These are phyloP conservation scores for Graphilbum ipis-grandicollis DNA, from an alignment of 2,329 filamentous ascomycete species.

Conservation along the genomic window DNA sequence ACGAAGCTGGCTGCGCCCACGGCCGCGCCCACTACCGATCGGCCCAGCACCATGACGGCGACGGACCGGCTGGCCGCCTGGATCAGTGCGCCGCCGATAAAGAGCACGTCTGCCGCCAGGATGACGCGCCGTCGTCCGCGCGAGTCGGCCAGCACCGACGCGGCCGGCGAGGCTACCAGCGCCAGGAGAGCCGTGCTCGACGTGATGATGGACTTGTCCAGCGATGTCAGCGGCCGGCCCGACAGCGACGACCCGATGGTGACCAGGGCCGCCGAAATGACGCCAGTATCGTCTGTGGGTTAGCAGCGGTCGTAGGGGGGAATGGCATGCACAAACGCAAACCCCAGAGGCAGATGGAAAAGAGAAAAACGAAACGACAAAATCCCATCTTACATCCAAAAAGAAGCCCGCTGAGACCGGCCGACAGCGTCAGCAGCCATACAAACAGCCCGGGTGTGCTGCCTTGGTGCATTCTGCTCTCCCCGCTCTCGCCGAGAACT, in stretches of 20 bases:
- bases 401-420: slow-evolving; percentile 48
- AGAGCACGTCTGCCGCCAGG: slow-evolving; percentile 46
- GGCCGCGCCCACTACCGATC: slow-evolving; percentile 52
- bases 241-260: slow-evolving; percentile 44
- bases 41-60: slow-evolving; percentile 45
- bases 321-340: too few relatives aligned
- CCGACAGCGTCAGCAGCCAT: slow-evolving; percentile 44
- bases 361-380: neutral
- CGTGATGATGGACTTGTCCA: slow-evolving; percentile 55
- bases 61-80: slow-evolving; percentile 46
- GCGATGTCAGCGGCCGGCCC: slow-evolving; percentile 34
- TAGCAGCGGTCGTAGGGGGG: too few relatives aligned
- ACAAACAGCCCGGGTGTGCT: slow-evolving; percentile 32
- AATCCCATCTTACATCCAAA: slow-evolving; percentile 41
- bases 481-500: too few relatives aligned
- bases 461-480: neutral
- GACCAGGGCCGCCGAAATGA: slow-evolving; percentile 51
- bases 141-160: slow-evolving; percentile 44
- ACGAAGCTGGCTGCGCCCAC: slow-evolving; percentile 68
- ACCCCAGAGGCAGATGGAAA: neutral
- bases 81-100: slow-evolving; percentile 46
- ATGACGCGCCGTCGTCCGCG: slow-evolving; percentile 46
- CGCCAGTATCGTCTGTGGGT: slow-evolving; percentile 43
- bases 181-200: slow-evolving; percentile 52
- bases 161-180: slow-evolving; percentile 43